phyloP scores from a whole-genome alignment of 2,329 filamentous ascomycete species.

The Hymenoscyphus scutula region DNA sequence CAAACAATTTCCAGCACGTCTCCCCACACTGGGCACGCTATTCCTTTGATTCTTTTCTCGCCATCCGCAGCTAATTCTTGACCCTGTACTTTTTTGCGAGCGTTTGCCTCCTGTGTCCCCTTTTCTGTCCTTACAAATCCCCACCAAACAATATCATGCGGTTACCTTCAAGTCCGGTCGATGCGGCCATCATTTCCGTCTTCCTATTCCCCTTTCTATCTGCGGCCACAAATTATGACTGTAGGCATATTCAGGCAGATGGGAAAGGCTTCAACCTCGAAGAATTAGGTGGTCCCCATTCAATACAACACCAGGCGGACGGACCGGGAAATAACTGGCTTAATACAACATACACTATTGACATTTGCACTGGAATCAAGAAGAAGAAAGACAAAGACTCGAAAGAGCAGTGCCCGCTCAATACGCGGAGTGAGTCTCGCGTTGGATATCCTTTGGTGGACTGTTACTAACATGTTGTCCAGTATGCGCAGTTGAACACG shows the following conservation, averaged over 20 bases:
- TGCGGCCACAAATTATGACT: slow-evolving; percentile 51
- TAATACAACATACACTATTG: slow-evolving; percentile 80
- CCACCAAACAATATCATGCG: slow-evolving; percentile 25
- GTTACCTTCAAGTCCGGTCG: slow-evolving; percentile 24
- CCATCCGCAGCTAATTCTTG: background rate
- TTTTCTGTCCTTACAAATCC: slow-evolving; percentile 10
- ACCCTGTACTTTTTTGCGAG: background rate
- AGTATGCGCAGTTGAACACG: slow-evolving; percentile 75
- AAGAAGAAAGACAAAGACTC: slow-evolving; percentile 53
- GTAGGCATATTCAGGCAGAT: slow-evolving; percentile 59
- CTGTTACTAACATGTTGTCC: background rate
- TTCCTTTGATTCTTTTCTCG: background rate
- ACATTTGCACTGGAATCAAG: slow-evolving; percentile 69
- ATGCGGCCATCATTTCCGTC: slow-evolving; percentile 30
- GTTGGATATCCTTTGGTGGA: background rate
- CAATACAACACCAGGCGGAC: slow-evolving; percentile 58
- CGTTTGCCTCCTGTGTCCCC: background rate
- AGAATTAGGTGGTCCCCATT: slow-evolving; percentile 64
- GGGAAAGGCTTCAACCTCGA: slow-evolving; percentile 62
- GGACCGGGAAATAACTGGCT: slow-evolving; percentile 45
- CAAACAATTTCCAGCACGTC: background rate
- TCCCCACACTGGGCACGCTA: background rate
- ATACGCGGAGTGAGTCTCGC: slow-evolving; percentile 59
- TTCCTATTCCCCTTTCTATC: slow-evolving; percentile 33
- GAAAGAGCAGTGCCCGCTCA: slow-evolving; percentile 62